These are phyloP conservation scores for Acacia acuminata DNA, from an alignment of 306 rosid genomes.

Conservation along the genomic window DNA sequence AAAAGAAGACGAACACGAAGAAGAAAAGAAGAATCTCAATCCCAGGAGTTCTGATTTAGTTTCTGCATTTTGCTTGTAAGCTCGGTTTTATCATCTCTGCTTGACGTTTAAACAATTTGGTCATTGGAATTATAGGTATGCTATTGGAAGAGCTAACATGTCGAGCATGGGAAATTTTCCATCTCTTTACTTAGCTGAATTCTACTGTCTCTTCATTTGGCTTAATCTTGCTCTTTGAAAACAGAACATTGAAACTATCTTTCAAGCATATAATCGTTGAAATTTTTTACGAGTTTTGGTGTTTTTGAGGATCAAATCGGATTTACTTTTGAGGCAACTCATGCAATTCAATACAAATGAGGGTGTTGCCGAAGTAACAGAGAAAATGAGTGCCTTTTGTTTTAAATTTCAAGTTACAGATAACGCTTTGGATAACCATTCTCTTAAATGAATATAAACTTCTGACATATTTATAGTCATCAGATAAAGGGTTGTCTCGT, in stretches of 20 bases:
- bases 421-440: constrained; percentile 30
- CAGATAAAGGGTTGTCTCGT: background rate
- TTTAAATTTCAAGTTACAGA: background rate
- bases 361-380: constrained; percentile 63
- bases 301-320: constrained; percentile 54
- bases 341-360: constrained; percentile 37
- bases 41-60: constrained; percentile 25
- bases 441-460: constrained; percentile 46
- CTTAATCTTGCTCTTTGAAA: background rate
- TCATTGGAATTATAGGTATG: constrained; percentile 32
- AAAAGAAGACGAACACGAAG: too few relatives aligned
- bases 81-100: constrained; percentile 19
- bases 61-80: constrained; percentile 16
- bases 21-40: constrained; percentile 14
- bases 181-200: constrained; percentile 32
- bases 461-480: constrained; percentile 32
- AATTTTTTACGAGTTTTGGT: constrained; percentile 44
- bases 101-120: constrained; percentile 12
- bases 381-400: constrained; percentile 38
- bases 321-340: constrained; percentile 37
- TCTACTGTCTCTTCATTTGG: background rate
- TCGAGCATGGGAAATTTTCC: background rate
- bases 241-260: background rate
- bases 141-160: background rate
- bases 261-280: constrained; percentile 4